phyloP scores from a whole-genome alignment of 2,329 filamentous ascomycete genomes.

The Fusarium aywerte region DNA sequence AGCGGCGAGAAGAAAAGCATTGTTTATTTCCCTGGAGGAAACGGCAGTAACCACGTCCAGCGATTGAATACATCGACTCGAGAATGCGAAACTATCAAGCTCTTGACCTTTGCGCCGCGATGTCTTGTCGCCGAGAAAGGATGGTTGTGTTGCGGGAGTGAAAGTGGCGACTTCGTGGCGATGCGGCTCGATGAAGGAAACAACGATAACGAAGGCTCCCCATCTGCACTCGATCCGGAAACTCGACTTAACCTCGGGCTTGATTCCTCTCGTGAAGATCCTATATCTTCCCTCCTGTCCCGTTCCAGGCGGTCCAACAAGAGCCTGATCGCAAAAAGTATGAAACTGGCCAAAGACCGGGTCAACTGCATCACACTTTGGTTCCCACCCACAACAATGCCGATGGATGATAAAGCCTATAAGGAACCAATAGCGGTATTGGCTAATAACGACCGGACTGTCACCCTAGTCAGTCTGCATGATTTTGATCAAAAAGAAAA shows the following conservation, averaged over 20 bases:
- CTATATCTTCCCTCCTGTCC: conserved; percentile 51
- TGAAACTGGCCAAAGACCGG: conserved; percentile 67
- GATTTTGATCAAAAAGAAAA: conserved; percentile 61
- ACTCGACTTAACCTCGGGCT: conserved; percentile 48
- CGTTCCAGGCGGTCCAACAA: conserved; percentile 56
- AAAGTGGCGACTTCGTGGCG: conserved; percentile 86
- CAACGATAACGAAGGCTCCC: conserved; percentile 45
- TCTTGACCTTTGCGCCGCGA: conserved; percentile 78
- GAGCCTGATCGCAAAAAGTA: conserved; percentile 60
- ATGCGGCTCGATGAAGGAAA: conserved; percentile 68
- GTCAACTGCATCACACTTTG: conserved; percentile 75
- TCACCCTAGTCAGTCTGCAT: conserved; percentile 82
- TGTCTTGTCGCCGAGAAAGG: conserved; percentile 88
- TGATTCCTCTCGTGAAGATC: conserved; percentile 50
- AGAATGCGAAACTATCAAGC: conserved; percentile 78
- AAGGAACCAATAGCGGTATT: conserved; percentile 72
- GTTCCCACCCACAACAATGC: conserved; percentile 59
- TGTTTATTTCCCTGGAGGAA: conserved; percentile 85
- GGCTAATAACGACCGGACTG: conserved; percentile 91
- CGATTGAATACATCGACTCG: conserved; percentile 74
- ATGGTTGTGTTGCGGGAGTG: conserved; percentile 91
- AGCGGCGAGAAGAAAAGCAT: conserved; percentile 80
- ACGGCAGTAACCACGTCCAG: conserved; percentile 72
- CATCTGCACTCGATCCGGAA: conserved; percentile 50
- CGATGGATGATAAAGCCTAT: conserved; percentile 55